Percentiles rank a stretch among this genome's conserved stretches.
Evolutionary conservation across 2,329 filamentous ascomycete species (phyloP).

Genomic region (Aspergillus sp.): DNA sequence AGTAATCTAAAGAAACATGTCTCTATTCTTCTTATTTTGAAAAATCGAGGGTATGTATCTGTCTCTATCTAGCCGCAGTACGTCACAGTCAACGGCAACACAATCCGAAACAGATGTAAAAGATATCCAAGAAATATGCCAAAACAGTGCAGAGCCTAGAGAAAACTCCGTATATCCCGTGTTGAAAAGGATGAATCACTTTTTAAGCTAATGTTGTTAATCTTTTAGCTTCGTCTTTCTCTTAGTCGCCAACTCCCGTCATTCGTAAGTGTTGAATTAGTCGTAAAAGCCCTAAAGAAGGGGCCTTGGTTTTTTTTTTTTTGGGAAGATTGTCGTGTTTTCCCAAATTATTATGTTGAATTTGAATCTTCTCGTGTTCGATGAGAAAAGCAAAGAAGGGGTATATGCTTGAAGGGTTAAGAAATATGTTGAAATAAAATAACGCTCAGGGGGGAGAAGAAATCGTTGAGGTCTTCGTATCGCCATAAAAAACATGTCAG

Average conservation of each 20-base stretch:
- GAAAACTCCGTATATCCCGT: conserved; percentile 19
- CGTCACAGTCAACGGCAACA: too few relatives aligned
- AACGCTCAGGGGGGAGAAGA: conserved; percentile 29
- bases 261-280: not conserved
- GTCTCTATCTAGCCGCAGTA: not conserved
- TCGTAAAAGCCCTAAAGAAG: too few relatives aligned
- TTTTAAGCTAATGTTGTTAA: conserved; percentile 13
- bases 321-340: too few relatives aligned
- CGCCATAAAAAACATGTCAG: conserved; percentile 30
- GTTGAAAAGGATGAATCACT: conserved; percentile 22
- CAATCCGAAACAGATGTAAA: not conserved
- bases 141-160: conserved; percentile 5
- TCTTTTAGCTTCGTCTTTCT: conserved; percentile 11
- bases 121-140: conserved; percentile 5
- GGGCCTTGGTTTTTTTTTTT: too few relatives aligned
- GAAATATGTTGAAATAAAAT: conserved; percentile 34
- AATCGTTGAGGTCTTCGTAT: conserved; percentile 39
- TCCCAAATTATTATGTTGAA: conserved; percentile 13
- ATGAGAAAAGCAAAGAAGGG: conserved; percentile 21
- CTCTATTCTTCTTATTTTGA: too few relatives aligned
- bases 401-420: conserved; percentile 22
- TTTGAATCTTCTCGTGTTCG: conserved; percentile 8
- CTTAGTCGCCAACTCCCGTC: conserved; percentile 5
- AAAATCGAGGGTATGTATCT: too few relatives aligned
- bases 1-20: too few relatives aligned